Base-by-base conservation (phyloP, 306 rosid species). In the Cucumis melo region DNA sequence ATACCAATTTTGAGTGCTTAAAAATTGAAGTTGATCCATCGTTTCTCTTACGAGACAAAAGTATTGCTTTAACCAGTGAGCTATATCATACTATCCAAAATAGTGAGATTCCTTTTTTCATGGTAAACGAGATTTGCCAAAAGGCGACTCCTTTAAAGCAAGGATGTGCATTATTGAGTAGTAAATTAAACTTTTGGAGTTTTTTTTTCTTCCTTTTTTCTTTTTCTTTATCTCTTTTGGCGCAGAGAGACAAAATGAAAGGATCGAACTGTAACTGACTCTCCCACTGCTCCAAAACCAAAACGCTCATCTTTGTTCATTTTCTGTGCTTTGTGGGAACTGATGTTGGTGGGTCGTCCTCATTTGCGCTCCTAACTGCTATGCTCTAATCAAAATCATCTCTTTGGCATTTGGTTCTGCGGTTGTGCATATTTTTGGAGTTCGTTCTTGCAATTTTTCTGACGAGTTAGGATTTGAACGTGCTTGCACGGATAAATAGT, bases 221-320 rank as follows among this genome's bases (percentile, higher is more conserved):
- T 65, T 9, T n/a, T 4, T 16, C 11, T 65, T 17, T 38, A 44
- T 16, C 19, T 50, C 24, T 41, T 74, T 53, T 55, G 64, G 50
- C 32, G 65, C 64, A 74, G 32, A 57, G 50, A 57, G 67, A 75
- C 36, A 58, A n/a, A 74, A 23, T 12, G 67, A 75, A 58, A 59
- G 68, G 65, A 20, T 75, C 32, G 78, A 8, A 58, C 56, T 75
- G 56, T 58, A 75, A 58, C 78, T 75, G 78, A 75, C 78, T 75
- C 68, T 56, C 41, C 20, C 78, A 36, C 68, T 39, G 23, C 68
- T 58, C 21, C 78, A 58, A 21, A 75, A 44, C 6, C 74, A 68
- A 68, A 75, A 75, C 67, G 39, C 55, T 59, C 38, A 21, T 57
- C 21, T 57, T 24, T 58, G 41, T 75, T 57, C 78, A n/a, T 38